Evolutionary conservation across 164 flowering plant genomes (phyloP).

Genomic region (Vitis riparia): DNA sequence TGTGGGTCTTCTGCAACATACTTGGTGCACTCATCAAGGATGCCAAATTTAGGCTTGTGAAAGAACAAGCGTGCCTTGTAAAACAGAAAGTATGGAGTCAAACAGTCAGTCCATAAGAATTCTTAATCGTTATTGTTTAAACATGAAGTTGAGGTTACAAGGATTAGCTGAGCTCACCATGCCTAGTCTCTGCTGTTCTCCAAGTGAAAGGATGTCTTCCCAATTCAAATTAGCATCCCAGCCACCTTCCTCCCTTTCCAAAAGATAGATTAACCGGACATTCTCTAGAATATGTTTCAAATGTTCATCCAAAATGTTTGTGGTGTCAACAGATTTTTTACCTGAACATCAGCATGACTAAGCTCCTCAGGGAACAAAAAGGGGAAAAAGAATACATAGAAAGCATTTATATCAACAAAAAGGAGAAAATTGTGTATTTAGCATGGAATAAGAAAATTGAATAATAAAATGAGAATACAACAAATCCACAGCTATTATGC

Average conservation of each 20-base stretch:
- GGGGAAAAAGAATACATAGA: background rate
- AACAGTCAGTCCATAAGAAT: constrained; percentile 1
- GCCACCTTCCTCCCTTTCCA: constrained; percentile 78
- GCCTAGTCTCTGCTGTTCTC: constrained; percentile 98
- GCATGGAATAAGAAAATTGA: too few relatives aligned
- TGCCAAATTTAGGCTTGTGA: constrained; percentile 87
- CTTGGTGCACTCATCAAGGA: constrained; percentile 99
- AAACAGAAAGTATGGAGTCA: constrained; percentile 11
- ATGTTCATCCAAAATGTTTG: constrained; percentile 44
- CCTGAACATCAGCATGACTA: constrained; percentile 30
- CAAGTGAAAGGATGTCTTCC: constrained; percentile 96
- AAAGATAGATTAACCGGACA: constrained; percentile 79
- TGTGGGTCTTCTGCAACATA: constrained; percentile 32
- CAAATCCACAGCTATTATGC: background rate
- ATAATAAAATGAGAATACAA: too few relatives aligned
- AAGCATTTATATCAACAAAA: background rate
- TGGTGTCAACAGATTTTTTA: constrained; percentile 24
- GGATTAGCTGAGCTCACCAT: constrained; percentile 62
- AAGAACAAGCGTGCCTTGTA: constrained; percentile 93
- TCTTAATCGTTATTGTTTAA: background rate
- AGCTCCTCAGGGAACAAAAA: constrained; percentile 4
- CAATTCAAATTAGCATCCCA: constrained; percentile 85
- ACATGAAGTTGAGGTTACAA: background rate
- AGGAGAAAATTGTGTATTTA: too few relatives aligned
- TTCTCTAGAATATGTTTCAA: constrained; percentile 72